A percentile compares a stretch with the other conserved stretches of the same genome.
Evolutionary conservation across 2,329 filamentous ascomycete genomes (phyloP).

Genomic region (Drechslerella dactyloides): DNA sequence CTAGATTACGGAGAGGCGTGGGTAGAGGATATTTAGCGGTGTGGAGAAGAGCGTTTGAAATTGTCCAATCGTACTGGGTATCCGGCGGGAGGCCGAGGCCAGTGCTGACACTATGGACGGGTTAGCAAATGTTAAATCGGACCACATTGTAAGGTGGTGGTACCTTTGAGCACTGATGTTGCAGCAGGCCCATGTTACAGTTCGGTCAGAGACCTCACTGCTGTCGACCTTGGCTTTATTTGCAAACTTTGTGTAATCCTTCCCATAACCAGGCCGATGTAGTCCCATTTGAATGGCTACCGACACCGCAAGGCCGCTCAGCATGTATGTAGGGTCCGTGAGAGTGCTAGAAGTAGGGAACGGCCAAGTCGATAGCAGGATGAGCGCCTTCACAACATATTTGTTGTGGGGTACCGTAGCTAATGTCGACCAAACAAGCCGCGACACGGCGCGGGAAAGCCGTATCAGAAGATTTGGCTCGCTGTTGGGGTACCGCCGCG

Average conservation of each 20-base stretch:
- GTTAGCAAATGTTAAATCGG: slow-evolving; percentile 8
- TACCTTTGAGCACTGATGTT: slow-evolving; percentile 78
- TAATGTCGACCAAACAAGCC: slow-evolving; percentile 77
- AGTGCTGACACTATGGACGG: slow-evolving; percentile 69
- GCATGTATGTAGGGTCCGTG: slow-evolving; percentile 79
- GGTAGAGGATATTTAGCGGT: slow-evolving; percentile 67
- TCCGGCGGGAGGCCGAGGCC: slow-evolving; percentile 82
- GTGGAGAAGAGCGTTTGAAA: slow-evolving; percentile 68
- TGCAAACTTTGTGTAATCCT: slow-evolving; percentile 79
- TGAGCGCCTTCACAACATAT: slow-evolving; percentile 80
- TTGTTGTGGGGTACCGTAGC: slow-evolving; percentile 79
- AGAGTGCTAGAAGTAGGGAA: slow-evolving; percentile 80
- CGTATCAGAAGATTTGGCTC: slow-evolving; percentile 68
- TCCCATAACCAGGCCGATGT: slow-evolving; percentile 79
- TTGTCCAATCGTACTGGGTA: slow-evolving; percentile 76
- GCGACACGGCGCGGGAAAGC: slow-evolving; percentile 70
- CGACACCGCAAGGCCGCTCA: slow-evolving; percentile 86
- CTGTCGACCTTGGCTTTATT: slow-evolving; percentile 79
- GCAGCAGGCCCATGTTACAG: slow-evolving; percentile 82
- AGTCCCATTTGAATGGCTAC: slow-evolving; percentile 82
- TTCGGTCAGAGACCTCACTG: slow-evolving; percentile 69
- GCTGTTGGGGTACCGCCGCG: slow-evolving; percentile 71
- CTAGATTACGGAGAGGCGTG: slow-evolving; percentile 69
- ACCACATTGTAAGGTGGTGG: slow-evolving; percentile 32
- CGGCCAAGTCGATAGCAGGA: slow-evolving; percentile 80